Evolutionary conservation across 1,139 yeast genomes (phyloP).

Genomic region (Saccharomyces pastorianus): DNA sequence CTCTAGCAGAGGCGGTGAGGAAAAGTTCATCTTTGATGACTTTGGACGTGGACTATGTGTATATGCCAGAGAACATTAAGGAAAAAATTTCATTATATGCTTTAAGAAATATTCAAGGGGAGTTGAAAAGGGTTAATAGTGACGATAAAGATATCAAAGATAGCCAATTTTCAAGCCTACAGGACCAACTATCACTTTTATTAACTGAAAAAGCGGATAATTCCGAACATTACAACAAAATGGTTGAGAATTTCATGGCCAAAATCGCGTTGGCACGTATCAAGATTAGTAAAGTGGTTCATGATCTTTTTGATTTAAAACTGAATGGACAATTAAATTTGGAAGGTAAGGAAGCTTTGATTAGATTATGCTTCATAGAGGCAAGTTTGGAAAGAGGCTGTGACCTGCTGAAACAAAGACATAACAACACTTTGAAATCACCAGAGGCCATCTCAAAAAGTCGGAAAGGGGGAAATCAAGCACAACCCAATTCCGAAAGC

Average conservation of each 20-base stretch:
- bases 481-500: not conserved
- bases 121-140: constrained; percentile 18
- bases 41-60: constrained; percentile 53
- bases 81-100: constrained; percentile 58
- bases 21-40: constrained; percentile 50
- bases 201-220: constrained; percentile 26
- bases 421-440: constrained; percentile 2
- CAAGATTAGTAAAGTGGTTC: constrained; percentile 46
- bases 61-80: constrained; percentile 43
- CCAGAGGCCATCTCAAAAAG: not conserved
- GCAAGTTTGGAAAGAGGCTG: constrained; percentile 62
- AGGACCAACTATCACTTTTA: constrained; percentile 31
- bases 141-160: constrained; percentile 3
- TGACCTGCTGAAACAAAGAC: constrained; percentile 39
- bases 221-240: constrained; percentile 23
- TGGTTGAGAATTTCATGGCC: constrained; percentile 36
- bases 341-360: constrained; percentile 66
- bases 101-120: constrained; percentile 61
- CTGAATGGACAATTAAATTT: constrained; percentile 44
- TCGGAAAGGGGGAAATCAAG: not conserved
- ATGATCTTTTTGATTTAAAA: constrained; percentile 50
- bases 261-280: constrained; percentile 40
- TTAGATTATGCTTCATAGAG: constrained; percentile 60
- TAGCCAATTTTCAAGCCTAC: constrained; percentile 25
- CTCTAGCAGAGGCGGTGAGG: constrained; percentile 52